phyloP scores from a whole-genome alignment of 768 basidiomycete genomes.

The Mycena belliarum region DNA sequence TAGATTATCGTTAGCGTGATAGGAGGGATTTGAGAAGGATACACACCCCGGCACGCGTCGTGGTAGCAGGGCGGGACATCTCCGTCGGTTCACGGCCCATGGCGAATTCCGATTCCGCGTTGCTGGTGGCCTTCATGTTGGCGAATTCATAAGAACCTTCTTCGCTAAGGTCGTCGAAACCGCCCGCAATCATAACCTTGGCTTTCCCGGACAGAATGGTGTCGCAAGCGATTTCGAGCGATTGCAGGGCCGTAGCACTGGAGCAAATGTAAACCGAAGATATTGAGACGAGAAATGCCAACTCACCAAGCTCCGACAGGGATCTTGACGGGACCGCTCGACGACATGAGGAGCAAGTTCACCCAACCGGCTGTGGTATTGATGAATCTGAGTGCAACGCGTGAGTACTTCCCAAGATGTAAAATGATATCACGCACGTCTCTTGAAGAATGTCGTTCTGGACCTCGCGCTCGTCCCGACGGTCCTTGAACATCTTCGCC shows the following conservation, averaged over 20 bases:
- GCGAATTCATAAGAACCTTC: slow-evolving; percentile 99
- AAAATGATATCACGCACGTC: slow-evolving; percentile 59
- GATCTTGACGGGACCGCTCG: slow-evolving; percentile 97
- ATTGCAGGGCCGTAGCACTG: slow-evolving; percentile 96
- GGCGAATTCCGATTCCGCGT: slow-evolving; percentile 94
- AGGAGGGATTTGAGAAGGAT: slow-evolving; percentile 4
- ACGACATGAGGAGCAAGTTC: slow-evolving; percentile 91
- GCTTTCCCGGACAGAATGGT: slow-evolving; percentile 94
- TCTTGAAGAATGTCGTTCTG: slow-evolving; percentile 99
- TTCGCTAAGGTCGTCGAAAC: slow-evolving; percentile 97
- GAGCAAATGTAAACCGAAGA: background rate
- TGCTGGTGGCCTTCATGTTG: slow-evolving; percentile 99
- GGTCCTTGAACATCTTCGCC: slow-evolving; percentile 98
- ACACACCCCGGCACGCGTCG: slow-evolving; percentile 89
- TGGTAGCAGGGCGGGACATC: slow-evolving; percentile 97
- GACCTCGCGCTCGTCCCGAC: slow-evolving; percentile 95
- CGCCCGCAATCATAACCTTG: slow-evolving; percentile 98
- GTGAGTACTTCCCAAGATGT: slow-evolving; percentile 6
- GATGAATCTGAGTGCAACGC: slow-evolving; percentile 71
- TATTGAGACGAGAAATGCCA: background rate
- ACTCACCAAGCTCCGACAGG: slow-evolving; percentile 96
- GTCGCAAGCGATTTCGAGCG: slow-evolving; percentile 97
- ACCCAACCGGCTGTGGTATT: slow-evolving; percentile 99
- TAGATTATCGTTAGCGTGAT: slow-evolving; percentile 5
- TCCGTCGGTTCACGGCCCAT: slow-evolving; percentile 99